Evolutionary conservation across 228 moss, liverwort and hornwort genomes (phyloP).

Genomic region (Sphagnum magellanicum): DNA sequence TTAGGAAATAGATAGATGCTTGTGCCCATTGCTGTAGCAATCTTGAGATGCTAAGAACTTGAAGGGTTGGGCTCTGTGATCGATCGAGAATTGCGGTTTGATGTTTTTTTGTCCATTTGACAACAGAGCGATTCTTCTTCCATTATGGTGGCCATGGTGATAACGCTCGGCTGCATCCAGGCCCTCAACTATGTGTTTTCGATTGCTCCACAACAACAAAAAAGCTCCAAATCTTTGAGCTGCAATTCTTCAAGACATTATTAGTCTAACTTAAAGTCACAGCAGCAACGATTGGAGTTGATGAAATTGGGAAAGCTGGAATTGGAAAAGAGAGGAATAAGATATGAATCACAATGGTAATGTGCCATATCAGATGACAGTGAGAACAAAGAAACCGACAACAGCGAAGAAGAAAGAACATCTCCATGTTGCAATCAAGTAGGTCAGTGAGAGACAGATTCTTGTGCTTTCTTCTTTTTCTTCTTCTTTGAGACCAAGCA

Average conservation of each 20-base stretch:
- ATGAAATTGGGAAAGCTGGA: slow-evolving; percentile 2
- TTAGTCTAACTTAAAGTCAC: not conserved
- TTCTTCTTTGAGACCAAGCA: too few relatives aligned
- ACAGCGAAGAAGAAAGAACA: slow-evolving; percentile 16
- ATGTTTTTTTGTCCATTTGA: too few relatives aligned
- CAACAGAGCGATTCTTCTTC: too few relatives aligned
- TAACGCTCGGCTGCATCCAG: slow-evolving; percentile 18
- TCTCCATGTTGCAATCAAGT: slow-evolving; percentile 39
- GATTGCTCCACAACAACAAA: slow-evolving; percentile 11
- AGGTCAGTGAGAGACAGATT: not conserved
- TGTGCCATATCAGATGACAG: slow-evolving; percentile 45
- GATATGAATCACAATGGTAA: slow-evolving; percentile 18
- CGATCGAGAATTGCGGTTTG: too few relatives aligned
- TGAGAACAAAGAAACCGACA: slow-evolving; percentile 23
- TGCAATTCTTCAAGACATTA: not conserved
- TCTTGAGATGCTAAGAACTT: too few relatives aligned
- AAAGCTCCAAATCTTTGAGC: not conserved
- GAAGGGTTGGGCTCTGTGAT: too few relatives aligned
- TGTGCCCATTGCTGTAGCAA: too few relatives aligned
- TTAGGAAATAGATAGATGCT: too few relatives aligned
- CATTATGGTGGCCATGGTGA: slow-evolving; percentile 21
- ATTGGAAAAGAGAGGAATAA: slow-evolving; percentile 4
- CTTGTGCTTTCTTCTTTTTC: not conserved
- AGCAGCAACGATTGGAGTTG: slow-evolving; percentile 5
- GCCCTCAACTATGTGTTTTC: slow-evolving; percentile 14